Percentiles rank a stretch among this genome's conserved stretches.
phyloP scores from a whole-genome alignment of 768 basidiomycete species.

The Filobasidium floriforme region DNA sequence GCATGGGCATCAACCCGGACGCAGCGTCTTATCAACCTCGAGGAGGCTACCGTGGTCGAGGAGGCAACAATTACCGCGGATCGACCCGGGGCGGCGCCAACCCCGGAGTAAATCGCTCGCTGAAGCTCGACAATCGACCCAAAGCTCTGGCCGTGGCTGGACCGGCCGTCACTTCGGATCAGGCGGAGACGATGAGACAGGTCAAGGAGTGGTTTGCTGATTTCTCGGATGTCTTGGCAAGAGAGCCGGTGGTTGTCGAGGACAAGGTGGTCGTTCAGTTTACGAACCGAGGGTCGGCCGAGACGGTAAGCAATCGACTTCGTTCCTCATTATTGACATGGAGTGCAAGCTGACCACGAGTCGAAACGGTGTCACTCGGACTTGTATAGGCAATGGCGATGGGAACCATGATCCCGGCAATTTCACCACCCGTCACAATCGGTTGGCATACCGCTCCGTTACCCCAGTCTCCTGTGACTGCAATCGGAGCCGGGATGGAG shows the following conservation, averaged over 20 bases:
- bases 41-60: conserved; percentile 58
- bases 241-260: conserved; percentile 1
- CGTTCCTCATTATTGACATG: too few species aligned
- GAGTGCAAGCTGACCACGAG: not conserved
- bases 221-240: not conserved
- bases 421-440: not conserved
- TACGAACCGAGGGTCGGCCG: not conserved
- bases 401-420: not conserved
- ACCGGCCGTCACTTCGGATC: not conserved
- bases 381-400: not conserved
- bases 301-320: not conserved
- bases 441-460: not conserved
- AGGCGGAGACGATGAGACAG: not conserved
- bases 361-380: not conserved
- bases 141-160: conserved; percentile 59
- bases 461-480: not conserved
- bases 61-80: conserved; percentile 49
- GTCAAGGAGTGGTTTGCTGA: conserved; percentile 1
- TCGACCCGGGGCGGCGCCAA: conserved; percentile 48
- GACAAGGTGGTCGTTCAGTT: not conserved
- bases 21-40: conserved; percentile 43
- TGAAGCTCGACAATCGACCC: conserved; percentile 86
- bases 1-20: conserved; percentile 44
- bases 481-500: not conserved
- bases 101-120: conserved; percentile 57